Percentiles rank a stretch among this genome's conserved stretches.
phyloP scores from a whole-genome alignment of 257 asterid species.

The Primulina huaijiensis region DNA sequence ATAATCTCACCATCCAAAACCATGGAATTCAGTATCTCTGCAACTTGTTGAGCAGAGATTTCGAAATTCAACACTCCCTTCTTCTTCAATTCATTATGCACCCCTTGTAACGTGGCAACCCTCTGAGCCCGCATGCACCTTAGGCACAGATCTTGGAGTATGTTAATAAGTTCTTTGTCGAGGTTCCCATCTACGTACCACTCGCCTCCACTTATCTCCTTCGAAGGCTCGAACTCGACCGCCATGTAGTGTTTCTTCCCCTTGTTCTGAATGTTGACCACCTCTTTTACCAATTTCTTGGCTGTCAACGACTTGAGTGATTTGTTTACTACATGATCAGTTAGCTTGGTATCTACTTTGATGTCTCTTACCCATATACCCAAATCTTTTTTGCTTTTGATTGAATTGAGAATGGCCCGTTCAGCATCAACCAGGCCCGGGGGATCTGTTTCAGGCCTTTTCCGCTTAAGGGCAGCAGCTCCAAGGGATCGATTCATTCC shows the following conservation, averaged over 20 bases:
- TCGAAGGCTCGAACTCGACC: slow-evolving; percentile 55
- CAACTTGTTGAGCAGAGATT: slow-evolving; percentile 37
- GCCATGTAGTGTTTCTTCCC: slow-evolving; percentile 54
- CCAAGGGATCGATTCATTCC: slow-evolving; percentile 31
- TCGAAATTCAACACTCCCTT: slow-evolving; percentile 19
- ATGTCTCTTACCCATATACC: slow-evolving; percentile 45
- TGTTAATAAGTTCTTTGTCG: slow-evolving; percentile 35
- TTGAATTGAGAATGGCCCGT: slow-evolving; percentile 36
- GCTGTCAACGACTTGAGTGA: slow-evolving; percentile 34
- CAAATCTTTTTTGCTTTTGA: slow-evolving; percentile 34
- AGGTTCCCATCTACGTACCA: slow-evolving; percentile 58
- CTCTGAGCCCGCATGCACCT: slow-evolving; percentile 25
- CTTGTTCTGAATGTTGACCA: slow-evolving; percentile 42
- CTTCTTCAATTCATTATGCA: slow-evolving; percentile 32
- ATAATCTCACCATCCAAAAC: slow-evolving; percentile 50
- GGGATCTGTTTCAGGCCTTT: slow-evolving; percentile 39
- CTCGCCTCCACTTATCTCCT: slow-evolving; percentile 60
- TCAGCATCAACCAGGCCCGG: slow-evolving; percentile 40
- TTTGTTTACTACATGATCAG: slow-evolving; percentile 32
- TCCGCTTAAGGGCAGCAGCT: slow-evolving; percentile 36
- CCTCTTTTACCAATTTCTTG: slow-evolving; percentile 45
- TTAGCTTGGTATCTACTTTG: slow-evolving; percentile 35
- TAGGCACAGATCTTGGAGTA: slow-evolving; percentile 31
- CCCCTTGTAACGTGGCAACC: slow-evolving; percentile 44
- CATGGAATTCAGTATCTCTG: slow-evolving; percentile 46